Evolutionary conservation across 257 asterid genomes (phyloP).

Genomic region (Oldenlandia corymbosa): DNA sequence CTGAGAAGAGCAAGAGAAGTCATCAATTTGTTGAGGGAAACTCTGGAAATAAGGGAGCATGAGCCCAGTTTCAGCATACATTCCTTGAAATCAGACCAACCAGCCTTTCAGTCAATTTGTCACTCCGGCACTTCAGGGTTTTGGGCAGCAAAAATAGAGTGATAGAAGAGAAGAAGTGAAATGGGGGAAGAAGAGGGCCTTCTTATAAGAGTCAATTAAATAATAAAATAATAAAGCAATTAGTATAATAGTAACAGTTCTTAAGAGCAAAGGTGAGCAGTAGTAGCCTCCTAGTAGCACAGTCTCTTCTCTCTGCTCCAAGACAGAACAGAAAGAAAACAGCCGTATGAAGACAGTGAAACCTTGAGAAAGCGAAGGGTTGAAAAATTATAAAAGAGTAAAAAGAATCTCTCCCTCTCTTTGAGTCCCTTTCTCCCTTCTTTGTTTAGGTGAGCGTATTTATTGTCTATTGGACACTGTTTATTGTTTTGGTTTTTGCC

Average conservation of each 20-base stretch:
- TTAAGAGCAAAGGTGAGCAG: not conserved
- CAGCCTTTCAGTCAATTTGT: not conserved
- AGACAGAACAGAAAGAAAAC: slow-evolving; percentile 20
- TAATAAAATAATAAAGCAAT: too few relatives aligned
- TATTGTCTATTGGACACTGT: not conserved
- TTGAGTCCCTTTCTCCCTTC: slow-evolving; percentile 33
- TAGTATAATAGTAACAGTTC: too few relatives aligned
- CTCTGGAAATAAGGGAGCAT: slow-evolving; percentile 59
- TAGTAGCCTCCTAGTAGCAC: slow-evolving; percentile 15
- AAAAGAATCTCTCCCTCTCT: slow-evolving; percentile 43
- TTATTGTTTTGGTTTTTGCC: not conserved
- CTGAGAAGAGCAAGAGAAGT: slow-evolving; percentile 41
- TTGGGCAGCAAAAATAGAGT: not conserved
- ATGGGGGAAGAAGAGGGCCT: slow-evolving; percentile 29
- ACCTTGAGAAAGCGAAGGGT: slow-evolving; percentile 11
- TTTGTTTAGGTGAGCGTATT: slow-evolving; percentile 16
- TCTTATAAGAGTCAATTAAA: slow-evolving; percentile 46
- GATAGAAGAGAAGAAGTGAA: slow-evolving; percentile 18
- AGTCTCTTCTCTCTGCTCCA: slow-evolving; percentile 18
- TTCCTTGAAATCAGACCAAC: slow-evolving; percentile 22
- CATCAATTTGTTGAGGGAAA: slow-evolving; percentile 52
- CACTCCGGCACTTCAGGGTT: slow-evolving; percentile 9
- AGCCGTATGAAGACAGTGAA: slow-evolving; percentile 31
- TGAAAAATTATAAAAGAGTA: too few relatives aligned
- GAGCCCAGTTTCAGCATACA: slow-evolving; percentile 73